phyloP scores from a whole-genome alignment of 2,329 filamentous ascomycete species.

The Fusarium annulatum region DNA sequence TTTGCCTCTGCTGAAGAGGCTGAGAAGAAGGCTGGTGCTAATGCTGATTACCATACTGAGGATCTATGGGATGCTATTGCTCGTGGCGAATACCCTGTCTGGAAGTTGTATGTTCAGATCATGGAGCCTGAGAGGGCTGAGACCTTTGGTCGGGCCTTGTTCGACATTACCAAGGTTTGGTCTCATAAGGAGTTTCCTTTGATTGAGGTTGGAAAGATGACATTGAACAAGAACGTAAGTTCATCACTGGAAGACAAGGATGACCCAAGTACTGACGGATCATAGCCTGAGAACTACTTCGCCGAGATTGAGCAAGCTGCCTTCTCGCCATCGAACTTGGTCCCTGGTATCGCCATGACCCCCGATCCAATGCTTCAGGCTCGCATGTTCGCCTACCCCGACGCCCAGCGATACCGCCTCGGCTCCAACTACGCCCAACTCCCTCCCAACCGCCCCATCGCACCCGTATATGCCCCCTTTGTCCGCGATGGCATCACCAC shows the following conservation, averaged over 20 bases:
- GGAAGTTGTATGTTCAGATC: constrained; percentile 65
- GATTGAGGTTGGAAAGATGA: constrained; percentile 60
- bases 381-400: constrained; percentile 17
- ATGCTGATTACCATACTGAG: constrained; percentile 28
- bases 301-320: constrained; percentile 16
- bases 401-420: constrained; percentile 9
- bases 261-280: not conserved
- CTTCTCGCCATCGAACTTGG: constrained; percentile 3
- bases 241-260: accelerated
- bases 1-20: not conserved
- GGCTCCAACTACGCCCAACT: constrained; percentile 13
- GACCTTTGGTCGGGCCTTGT: constrained; percentile 60
- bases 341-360: not conserved
- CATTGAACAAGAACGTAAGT: constrained; percentile 54
- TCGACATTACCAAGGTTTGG: constrained; percentile 68
- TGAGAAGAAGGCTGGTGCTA: constrained; percentile 9
- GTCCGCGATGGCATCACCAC: constrained; percentile 6
- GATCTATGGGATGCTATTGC: constrained; percentile 55
- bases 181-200: constrained; percentile 62
- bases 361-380: constrained; percentile 9
- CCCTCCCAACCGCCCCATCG: not conserved
- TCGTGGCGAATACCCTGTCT: constrained; percentile 57
- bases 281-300: constrained; percentile 6
- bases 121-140: constrained; percentile 64
- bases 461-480: not conserved